Base-by-base conservation (phyloP, 371 early-diverging fungal species). In the Parasitella parasitica region DNA sequence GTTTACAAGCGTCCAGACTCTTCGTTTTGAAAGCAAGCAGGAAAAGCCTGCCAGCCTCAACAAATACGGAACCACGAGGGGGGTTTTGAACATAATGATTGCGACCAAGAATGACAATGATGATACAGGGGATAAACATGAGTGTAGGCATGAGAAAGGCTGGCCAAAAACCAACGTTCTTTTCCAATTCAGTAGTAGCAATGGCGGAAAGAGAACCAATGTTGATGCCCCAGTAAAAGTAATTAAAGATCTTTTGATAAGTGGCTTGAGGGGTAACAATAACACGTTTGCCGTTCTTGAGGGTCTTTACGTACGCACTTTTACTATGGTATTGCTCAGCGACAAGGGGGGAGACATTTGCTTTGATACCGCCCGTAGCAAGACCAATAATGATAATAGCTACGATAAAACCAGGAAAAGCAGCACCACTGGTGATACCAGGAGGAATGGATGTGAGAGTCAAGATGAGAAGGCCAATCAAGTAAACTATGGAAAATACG, bases 191-290 rank as follows among this genome's bases (percentile, higher is more conserved):
- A 11, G 86, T 86, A n/a, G 84, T 81, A 30, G 84, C 79, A 60
- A 86, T 82, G 62, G 87, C 83, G 34, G 82, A 63, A 18, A 91
- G 81, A 30, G 89, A 81, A 28, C 95, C 93, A 51, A 88, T 57
- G 61, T 94, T 94, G 66, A 96, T 90, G 53, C 89, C 82, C 84
- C 90, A 89, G 76, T 94, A 96, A 67, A 94, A 94, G 54, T 64
- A 66, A 54, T 66, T 71, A 66, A 80, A 80, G 18, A 81, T 69
- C 51, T 72, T 76, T 60, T 77, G 78, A 22, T 75, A 77, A n/a
- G 78, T 80, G 30, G 78, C 81, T 62, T 78, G 81, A 53, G 81
- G 78, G 54, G 75, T 71, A 6, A 80, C 75, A 54, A 80, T 77
- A 8, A 80, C 81, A 39, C 74, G 72, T 12, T 68, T 59, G 38